Evolutionary conservation across 73 alveolate species (phyloP).

Genomic region (Urostyla sp.): DNA sequence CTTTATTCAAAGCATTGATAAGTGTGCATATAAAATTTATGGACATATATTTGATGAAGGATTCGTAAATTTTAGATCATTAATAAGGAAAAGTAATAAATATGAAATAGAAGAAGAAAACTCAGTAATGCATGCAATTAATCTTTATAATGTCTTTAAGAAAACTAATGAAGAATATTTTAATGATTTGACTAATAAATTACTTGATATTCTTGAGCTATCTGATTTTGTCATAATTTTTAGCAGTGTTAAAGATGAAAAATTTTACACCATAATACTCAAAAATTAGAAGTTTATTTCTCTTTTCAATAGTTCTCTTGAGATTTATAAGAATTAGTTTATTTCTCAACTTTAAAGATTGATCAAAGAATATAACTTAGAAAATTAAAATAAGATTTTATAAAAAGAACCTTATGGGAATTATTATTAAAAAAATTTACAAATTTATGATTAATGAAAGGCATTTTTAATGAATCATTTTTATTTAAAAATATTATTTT

Average conservation of each 20-base stretch:
- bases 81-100: slow-evolving; percentile 3
- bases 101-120: slow-evolving; percentile 39
- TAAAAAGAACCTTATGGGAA: slow-evolving; percentile 5
- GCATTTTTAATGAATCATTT: too few species aligned
- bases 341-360: not conserved
- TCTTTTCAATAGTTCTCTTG: slow-evolving; percentile 24
- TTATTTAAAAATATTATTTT: too few species aligned
- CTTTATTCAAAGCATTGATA: slow-evolving; percentile 20
- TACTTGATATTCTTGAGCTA: slow-evolving; percentile 8
- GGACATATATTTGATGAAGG: slow-evolving; percentile 4
- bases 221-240: slow-evolving; percentile 26
- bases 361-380: not conserved
- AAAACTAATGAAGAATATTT: not conserved
- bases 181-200: not conserved
- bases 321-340: slow-evolving; percentile 16
- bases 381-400: not conserved
- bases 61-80: slow-evolving; percentile 15
- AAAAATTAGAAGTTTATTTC: not conserved
- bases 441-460: too few species aligned
- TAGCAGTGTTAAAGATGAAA: not conserved
- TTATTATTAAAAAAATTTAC: not conserved
- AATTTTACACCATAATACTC: not conserved
- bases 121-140: slow-evolving; percentile 11
- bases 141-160: not conserved
- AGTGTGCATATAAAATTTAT: slow-evolving; percentile 1